Evolutionary conservation across 1,284 basidiomycete genomes (phyloP).

Genomic region (Ustilago tritici): DNA sequence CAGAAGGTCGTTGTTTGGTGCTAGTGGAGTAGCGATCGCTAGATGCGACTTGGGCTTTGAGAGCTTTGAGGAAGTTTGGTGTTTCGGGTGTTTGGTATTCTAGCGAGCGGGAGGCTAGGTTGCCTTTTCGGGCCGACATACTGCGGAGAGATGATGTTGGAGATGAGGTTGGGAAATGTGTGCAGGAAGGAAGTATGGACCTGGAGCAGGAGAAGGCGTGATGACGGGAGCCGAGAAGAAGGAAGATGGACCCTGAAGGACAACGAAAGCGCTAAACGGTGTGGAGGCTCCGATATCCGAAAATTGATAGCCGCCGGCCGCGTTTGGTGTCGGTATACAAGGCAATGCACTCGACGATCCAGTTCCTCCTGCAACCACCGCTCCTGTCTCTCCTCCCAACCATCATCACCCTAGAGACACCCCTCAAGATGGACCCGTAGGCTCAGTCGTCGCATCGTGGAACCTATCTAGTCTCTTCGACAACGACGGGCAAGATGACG

Average conservation of each 20-base stretch:
- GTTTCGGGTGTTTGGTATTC: constrained; percentile 29
- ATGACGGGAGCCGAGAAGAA: not conserved
- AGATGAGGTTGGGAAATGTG: not conserved
- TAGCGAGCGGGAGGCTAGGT: constrained; percentile 31
- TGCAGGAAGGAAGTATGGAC: not conserved
- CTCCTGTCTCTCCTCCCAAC: not conserved
- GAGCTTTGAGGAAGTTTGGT: constrained; percentile 35
- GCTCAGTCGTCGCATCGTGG: not conserved
- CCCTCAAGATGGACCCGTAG: not conserved
- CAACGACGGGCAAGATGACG: constrained; percentile 2
- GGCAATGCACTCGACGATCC: constrained; percentile 1
- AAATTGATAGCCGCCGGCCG: not conserved
- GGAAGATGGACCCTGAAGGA: constrained; percentile 15
- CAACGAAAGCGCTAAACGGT: not conserved
- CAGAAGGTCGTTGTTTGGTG: not conserved
- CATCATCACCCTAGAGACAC: not conserved
- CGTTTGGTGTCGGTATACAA: not conserved
- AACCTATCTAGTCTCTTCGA: not conserved
- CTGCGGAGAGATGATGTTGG: not conserved
- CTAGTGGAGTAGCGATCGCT: constrained; percentile 10
- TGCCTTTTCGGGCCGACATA: constrained; percentile 31
- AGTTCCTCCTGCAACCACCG: no score
- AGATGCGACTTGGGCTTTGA: constrained; percentile 40
- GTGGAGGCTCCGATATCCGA: constrained; percentile 10
- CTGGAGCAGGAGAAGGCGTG: not conserved